These are phyloP conservation scores for Lasiosphaeris hirsuta DNA, from an alignment of 495 filamentous ascomycete genomes.

Conservation along the genomic window DNA sequence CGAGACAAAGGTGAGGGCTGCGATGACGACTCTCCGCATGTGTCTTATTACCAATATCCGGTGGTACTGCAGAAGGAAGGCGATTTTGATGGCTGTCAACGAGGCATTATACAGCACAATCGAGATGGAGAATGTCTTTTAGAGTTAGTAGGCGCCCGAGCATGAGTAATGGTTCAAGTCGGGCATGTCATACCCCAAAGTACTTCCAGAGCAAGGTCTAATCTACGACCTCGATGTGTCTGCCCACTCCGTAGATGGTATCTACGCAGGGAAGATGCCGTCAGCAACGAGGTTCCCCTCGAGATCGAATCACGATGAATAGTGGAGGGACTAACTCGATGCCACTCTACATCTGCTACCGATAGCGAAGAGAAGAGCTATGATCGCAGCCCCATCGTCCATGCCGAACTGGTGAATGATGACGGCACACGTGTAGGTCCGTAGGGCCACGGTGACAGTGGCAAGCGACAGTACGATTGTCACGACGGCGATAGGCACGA, in stretches of 20 bases:
- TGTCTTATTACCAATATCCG: constrained; percentile 33
- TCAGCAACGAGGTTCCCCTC: neutral
- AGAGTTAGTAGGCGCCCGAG: constrained; percentile 1
- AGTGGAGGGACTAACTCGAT: constrained; percentile 8
- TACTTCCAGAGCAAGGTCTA: constrained; percentile 17
- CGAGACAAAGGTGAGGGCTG: constrained; percentile 31
- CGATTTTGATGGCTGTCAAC: constrained; percentile 40
- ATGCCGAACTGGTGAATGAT: constrained; percentile 41
- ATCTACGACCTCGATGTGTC: constrained; percentile 18
- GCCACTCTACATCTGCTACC: constrained; percentile 28
- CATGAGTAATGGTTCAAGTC: no score
- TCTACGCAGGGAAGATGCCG: constrained; percentile 6
- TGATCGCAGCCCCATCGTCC: constrained; percentile 37
- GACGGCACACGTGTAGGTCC: constrained; percentile 37
- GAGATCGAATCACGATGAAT: neutral
- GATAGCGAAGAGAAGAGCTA: constrained; percentile 23
- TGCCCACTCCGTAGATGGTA: constrained; percentile 25
- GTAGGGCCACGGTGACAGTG: constrained; percentile 31
- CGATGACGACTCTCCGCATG: constrained; percentile 28
- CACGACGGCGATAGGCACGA: constrained; percentile 23
- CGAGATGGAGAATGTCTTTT: constrained; percentile 39
- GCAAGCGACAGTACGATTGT: constrained; percentile 24
- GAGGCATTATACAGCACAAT: constrained; percentile 43
- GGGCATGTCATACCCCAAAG: constrained; percentile 14
- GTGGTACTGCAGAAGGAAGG: constrained; percentile 44